Evolutionary conservation across 208 protist species (phyloP).

Genomic region (Vickermania spadyakhi): DNA sequence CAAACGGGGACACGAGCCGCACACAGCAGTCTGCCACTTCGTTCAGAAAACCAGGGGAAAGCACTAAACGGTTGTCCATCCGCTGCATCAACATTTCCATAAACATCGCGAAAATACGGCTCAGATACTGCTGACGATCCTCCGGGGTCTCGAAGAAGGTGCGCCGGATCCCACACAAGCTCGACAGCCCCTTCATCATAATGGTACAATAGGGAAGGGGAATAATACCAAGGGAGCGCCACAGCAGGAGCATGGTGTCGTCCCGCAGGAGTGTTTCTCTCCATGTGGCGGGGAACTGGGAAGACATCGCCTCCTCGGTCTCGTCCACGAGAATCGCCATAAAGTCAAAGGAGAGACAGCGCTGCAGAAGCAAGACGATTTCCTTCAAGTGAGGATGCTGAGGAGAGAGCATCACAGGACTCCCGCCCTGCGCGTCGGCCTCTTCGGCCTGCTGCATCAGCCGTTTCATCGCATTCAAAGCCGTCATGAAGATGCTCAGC

Average conservation of each 20-base stretch:
- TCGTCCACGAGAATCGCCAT: slow-evolving; percentile 80
- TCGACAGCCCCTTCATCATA: slow-evolving; percentile 43
- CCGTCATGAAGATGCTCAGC: slow-evolving; percentile 40
- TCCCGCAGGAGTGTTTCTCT: slow-evolving; percentile 37
- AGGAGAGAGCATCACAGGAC: not conserved
- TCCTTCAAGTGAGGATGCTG: slow-evolving; percentile 14
- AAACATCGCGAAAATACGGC: slow-evolving; percentile 31
- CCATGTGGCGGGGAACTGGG: slow-evolving; percentile 68
- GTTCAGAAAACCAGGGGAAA: slow-evolving; percentile 51
- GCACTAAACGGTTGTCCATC: slow-evolving; percentile 38
- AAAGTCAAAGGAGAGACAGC: slow-evolving; percentile 71
- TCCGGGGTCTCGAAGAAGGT: slow-evolving; percentile 70
- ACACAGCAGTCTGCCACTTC: slow-evolving; percentile 39
- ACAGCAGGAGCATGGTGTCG: slow-evolving; percentile 39
- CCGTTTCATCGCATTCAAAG: slow-evolving; percentile 34
- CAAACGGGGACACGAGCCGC: slow-evolving; percentile 53
- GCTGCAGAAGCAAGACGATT: slow-evolving; percentile 45
- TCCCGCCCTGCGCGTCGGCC: not conserved
- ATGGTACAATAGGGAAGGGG: slow-evolving; percentile 56
- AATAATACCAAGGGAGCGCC: slow-evolving; percentile 61
- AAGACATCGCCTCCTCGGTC: slow-evolving; percentile 65
- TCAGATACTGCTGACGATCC: slow-evolving; percentile 50
- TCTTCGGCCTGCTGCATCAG: slow-evolving; percentile 12
- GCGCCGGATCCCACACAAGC: slow-evolving; percentile 66
- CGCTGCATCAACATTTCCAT: slow-evolving; percentile 8